phyloP scores from a whole-genome alignment of 2,329 filamentous ascomycete genomes.

The Penicillium sp. region DNA sequence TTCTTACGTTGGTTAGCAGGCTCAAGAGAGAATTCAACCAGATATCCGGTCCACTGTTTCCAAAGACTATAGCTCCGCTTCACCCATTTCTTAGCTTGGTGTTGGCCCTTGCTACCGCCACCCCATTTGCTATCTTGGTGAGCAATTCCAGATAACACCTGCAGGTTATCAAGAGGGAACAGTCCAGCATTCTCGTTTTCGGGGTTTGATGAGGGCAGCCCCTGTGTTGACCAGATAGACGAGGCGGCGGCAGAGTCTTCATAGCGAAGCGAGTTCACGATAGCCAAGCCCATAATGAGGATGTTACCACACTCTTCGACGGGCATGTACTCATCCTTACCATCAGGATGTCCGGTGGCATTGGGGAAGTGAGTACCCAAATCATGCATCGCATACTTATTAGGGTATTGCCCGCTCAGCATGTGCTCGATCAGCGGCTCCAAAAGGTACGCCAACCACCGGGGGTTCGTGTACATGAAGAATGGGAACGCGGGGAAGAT shows the following conservation, averaged over 20 bases:
- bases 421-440: slow-evolving; percentile 80
- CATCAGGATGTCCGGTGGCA: slow-evolving; percentile 54
- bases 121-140: slow-evolving; percentile 64
- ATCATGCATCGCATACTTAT: slow-evolving; percentile 57
- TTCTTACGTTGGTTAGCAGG: slow-evolving; percentile 67
- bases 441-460: slow-evolving; percentile 74
- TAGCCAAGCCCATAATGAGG: slow-evolving; percentile 75
- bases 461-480: slow-evolving; percentile 80
- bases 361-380: slow-evolving; percentile 55
- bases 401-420: slow-evolving; percentile 78
- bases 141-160: slow-evolving; percentile 51
- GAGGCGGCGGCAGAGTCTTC: slow-evolving; percentile 54
- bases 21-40: slow-evolving; percentile 71
- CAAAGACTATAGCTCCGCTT: slow-evolving; percentile 67
- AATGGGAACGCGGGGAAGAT: slow-evolving; percentile 85
- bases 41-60: slow-evolving; percentile 74
- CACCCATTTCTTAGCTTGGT: slow-evolving; percentile 64
- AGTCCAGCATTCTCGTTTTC: slow-evolving; percentile 27
- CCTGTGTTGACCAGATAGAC: slow-evolving; percentile 57
- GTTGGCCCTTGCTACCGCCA: slow-evolving; percentile 52
- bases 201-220: slow-evolving; percentile 22
- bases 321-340: slow-evolving; percentile 56
- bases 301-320: slow-evolving; percentile 67
- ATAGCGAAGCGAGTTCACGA: slow-evolving; percentile 72
- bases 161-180: slow-evolving; percentile 52